Base-by-base conservation (phyloP, 1,139 yeast species). In the Wickerhamiella pararugosa region DNA sequence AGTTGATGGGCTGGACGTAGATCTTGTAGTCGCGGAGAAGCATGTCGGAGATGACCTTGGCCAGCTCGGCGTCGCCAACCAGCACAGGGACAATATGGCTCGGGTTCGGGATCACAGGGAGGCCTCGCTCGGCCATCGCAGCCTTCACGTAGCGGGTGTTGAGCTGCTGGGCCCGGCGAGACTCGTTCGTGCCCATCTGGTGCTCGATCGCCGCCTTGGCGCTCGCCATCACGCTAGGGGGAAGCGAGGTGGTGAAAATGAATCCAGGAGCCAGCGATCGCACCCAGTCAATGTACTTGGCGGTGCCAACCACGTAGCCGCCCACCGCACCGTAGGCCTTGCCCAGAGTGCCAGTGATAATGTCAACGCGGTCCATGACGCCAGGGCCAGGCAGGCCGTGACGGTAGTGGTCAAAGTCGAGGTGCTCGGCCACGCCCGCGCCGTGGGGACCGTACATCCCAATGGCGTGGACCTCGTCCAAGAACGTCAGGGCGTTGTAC, bases 401-500 rank as follows among this genome's bases (percentile, higher is more conserved):
- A 10, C 74, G 59, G 50, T 72, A 67, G 60, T 86, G 94, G 39
- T 82, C 82, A 56, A 84, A 87, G 63, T 90, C 82, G 57, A 81
- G 70, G 61, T 90, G 98, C 64, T 92, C 98, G 40, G 97, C 96
- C 44, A 90, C 97, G 66, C 99, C 99, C 35, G 95, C 98, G 57
- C 99, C 99, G 57, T 83, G 95, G 47, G 98, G 97, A 56, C 98
- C 98, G 61, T 90, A 90, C 80, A 90, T 75, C 44, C 99, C 99
- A 42, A 92, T 97, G 36, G 98, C 97, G 59, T 90, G 99, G 38
- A 90, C 99, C 64, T 90, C 99, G 61, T 90, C 99, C 59, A 92
- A 70, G 63, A 90, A 90, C 36, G 99, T 90, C 55, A 90, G 65
- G 36, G 97, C 97, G 48, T 97, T 97, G 61, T 92, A 90, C 64